phyloP scores from a whole-genome alignment of 2,329 filamentous ascomycete species.

The Exophiala sideris region DNA sequence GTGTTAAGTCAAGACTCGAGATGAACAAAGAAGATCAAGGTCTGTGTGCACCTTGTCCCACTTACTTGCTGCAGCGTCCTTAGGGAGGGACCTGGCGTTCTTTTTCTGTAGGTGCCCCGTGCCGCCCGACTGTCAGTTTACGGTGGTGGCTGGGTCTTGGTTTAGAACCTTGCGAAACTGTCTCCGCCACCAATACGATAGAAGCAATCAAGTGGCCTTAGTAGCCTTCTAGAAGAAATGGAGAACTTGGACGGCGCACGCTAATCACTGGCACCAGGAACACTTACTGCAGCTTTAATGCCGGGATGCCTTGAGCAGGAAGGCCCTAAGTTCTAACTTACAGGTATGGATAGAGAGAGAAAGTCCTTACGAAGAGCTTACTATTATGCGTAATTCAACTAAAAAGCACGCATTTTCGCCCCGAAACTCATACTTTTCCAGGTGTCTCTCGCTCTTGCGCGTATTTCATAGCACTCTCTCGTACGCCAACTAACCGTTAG shows the following conservation, averaged over 20 bases:
- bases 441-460: too few relatives aligned
- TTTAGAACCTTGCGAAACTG: not conserved
- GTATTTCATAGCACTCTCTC: too few relatives aligned
- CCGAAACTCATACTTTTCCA: too few relatives aligned
- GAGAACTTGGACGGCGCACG: not conserved
- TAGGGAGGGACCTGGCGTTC: not conserved
- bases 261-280: not conserved
- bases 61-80: not conserved
- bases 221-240: slow-evolving; percentile 2
- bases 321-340: too few relatives aligned
- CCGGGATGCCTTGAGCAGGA: not conserved
- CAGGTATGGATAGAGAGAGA: too few relatives aligned
- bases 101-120: not conserved
- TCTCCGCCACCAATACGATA: not conserved
- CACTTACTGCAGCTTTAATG: not conserved
- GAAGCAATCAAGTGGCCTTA: slow-evolving; percentile 3
- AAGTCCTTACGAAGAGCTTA: too few relatives aligned
- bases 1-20: not conserved
- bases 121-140: not conserved
- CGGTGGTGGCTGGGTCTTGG: not conserved
- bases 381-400: too few relatives aligned
- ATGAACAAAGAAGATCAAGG: not conserved
- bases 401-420: too few relatives aligned
- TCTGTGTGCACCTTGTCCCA: not conserved
- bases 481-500: too few relatives aligned